Conservation (phyloP, 768 basidiomycete genomes). For the Suillus variegatus region DNA sequence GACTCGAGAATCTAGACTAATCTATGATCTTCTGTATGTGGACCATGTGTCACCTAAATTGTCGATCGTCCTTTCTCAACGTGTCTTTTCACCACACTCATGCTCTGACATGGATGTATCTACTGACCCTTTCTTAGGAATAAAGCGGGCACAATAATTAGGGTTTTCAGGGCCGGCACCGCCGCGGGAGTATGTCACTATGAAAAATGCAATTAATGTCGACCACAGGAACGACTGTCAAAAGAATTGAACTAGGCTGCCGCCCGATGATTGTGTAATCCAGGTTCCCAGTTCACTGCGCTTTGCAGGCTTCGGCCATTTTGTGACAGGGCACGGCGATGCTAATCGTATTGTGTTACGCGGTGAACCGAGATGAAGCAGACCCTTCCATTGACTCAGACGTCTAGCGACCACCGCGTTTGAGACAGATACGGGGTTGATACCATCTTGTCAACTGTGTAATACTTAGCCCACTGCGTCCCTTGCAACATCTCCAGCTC, state of each 20-base stretch:
- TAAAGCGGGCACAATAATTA: slow-evolving; percentile 74
- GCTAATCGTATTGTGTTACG: slow-evolving; percentile 19
- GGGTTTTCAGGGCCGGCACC: slow-evolving; percentile 47
- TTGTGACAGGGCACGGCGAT: slow-evolving; percentile 18
- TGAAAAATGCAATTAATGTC: slow-evolving; percentile 15
- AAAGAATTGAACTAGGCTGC: background rate
- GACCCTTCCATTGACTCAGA: slow-evolving; percentile 84
- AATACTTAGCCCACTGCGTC: background rate
- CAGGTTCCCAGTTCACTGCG: slow-evolving; percentile 30
- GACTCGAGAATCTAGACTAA: background rate
- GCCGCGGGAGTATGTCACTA: slow-evolving; percentile 18
- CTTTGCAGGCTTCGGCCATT: slow-evolving; percentile 26
- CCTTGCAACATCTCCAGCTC: background rate
- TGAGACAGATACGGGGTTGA: slow-evolving; percentile 95
- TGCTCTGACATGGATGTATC: background rate
- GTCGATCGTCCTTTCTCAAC: background rate
- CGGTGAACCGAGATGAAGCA: slow-evolving; percentile 53
- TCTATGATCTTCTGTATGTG: background rate
- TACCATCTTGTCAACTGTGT: slow-evolving; percentile 14
- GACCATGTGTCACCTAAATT: background rate
- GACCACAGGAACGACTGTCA: slow-evolving; percentile 20
- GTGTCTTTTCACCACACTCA: background rate
- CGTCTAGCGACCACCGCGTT: slow-evolving; percentile 57
- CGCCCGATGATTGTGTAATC: background rate
- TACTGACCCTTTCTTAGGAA: slow-evolving; percentile 29